These are phyloP conservation scores for Clathrospora elynae DNA, from an alignment of 2,329 filamentous ascomycete genomes.

Conservation along the genomic window DNA sequence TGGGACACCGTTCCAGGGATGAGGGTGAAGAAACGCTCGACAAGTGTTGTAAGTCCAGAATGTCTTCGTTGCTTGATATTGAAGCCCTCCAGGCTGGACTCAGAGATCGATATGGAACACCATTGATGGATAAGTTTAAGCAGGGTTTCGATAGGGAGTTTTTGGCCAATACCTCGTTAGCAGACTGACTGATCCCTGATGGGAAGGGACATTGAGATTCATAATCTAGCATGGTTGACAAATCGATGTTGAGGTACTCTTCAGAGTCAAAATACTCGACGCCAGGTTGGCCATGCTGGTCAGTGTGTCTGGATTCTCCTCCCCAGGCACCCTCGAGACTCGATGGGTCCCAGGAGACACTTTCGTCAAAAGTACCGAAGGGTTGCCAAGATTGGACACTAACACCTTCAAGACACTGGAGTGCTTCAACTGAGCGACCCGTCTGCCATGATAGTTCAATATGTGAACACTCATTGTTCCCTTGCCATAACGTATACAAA, in stretches of 20 bases:
- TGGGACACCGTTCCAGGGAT: neutral
- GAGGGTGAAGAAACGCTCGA: neutral
- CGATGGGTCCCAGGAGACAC: too few relatives aligned
- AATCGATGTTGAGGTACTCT: neutral
- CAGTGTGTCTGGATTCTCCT: too few relatives aligned
- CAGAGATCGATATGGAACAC: neutral
- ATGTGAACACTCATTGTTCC: neutral
- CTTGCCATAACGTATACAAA: neutral
- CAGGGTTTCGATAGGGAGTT: neutral
- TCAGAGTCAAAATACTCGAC: too few relatives aligned
- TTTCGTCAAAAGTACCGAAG: too few relatives aligned
- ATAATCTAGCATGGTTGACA: neutral
- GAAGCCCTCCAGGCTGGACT: too few relatives aligned
- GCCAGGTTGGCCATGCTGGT: too few relatives aligned
- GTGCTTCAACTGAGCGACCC: neutral
- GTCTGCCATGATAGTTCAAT: neutral
- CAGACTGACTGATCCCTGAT: neutral
- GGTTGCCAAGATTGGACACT: too few relatives aligned
- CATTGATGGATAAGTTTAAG: neutral
- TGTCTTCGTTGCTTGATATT: too few relatives aligned
- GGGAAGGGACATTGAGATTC: neutral
- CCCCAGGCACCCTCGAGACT: too few relatives aligned
- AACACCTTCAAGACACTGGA: neutral
- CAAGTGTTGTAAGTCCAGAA: neutral
- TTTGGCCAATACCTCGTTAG: neutral